Percentiles rank a stretch among this genome's conserved stretches.
These are phyloP conservation scores for Sporothrix phasma DNA, from an alignment of 2,329 filamentous ascomycete genomes.

Conservation along the genomic window DNA sequence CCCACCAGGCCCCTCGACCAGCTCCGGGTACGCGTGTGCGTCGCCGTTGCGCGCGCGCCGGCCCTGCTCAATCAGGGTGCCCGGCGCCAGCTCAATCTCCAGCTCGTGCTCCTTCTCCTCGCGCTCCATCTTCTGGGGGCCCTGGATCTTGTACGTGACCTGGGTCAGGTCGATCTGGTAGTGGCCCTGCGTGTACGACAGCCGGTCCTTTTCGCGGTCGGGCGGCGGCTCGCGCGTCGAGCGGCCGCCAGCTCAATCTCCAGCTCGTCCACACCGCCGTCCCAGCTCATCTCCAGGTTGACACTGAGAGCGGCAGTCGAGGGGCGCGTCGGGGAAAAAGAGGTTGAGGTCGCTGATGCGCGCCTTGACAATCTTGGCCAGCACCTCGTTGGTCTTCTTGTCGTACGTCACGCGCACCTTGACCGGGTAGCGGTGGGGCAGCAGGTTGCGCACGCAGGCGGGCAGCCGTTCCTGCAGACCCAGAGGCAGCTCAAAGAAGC, in stretches of 20 bases:
- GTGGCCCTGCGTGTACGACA: constrained; percentile 80
- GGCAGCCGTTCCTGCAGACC: constrained; percentile 52
- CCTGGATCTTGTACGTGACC: constrained; percentile 46
- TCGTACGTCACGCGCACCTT: constrained; percentile 70
- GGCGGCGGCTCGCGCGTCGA: constrained; percentile 33
- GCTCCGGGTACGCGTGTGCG: constrained; percentile 51
- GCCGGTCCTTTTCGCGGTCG: constrained; percentile 75
- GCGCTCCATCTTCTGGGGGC: constrained; percentile 30
- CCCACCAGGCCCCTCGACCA: constrained; percentile 65
- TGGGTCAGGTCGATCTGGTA: constrained; percentile 93
- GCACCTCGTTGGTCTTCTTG: constrained; percentile 53
- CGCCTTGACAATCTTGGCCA: constrained; percentile 83
- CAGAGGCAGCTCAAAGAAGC: constrained; percentile 66
- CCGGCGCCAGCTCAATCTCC: constrained; percentile 64
- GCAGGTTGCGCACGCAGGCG: constrained; percentile 50
- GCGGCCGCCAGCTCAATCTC: constrained; percentile 31
- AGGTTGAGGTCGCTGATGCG: constrained; percentile 84
- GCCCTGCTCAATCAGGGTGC: constrained; percentile 56
- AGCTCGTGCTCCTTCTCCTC: constrained; percentile 65
- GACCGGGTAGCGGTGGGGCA: constrained; percentile 45
- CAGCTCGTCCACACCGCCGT: constrained; percentile 54
- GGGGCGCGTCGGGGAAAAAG: constrained; percentile 62
- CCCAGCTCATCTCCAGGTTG: constrained; percentile 85
- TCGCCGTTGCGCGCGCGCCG: constrained; percentile 40
- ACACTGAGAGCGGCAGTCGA: constrained; percentile 92